Evolutionary conservation across 768 basidiomycete species (phyloP), one percentile per base, ranked within the genome.

Genomic region (Pleurotus salmoneostramineus): DNA sequence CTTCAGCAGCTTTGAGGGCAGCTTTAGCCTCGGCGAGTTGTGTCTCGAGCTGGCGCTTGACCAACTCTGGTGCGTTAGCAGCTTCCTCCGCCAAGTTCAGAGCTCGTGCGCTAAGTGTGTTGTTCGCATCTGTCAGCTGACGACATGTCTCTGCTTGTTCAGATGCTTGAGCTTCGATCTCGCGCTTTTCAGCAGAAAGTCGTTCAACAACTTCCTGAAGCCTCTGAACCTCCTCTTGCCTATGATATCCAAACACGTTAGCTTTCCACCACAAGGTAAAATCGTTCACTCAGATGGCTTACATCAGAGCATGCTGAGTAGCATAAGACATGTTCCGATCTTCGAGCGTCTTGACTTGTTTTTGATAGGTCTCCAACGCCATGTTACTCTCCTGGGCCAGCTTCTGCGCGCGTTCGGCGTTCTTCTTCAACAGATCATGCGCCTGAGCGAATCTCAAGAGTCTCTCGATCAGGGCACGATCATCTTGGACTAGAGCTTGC

Each of bases 341-440:
- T 65, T 95, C 92, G 57, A 96, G 76, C 21, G 79, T 82, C 65
- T 81, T 79, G 3, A 95, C 87, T 66, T 96, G 93, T 72, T 87
- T 88, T 75, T 96, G 91, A 66, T 97, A 96, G 14, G 88, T 93
- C 75, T 93, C 92, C 43, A 97, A 72, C 27, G 88, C 91, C 15
- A 67, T 70, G 59, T 83, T 86, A 42, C 88, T 90, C 51, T 95
- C 94, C 69, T 89, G 87, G 3, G 92, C 91, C 32, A 96, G 79
- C 71, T 93, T 93, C 77, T 95, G 90, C 17, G 93, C 94, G 50
- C 93, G 79, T 66, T 93, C 93, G 15, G 93, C 93, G 66, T 94
- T 95, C 74, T 88, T 90, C 80, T 94, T 96, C 60, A 96, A 79
- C 62, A 95, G 66, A 62, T 96, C 94, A 59, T 95, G 89, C 50